These are phyloP conservation scores for Hypericum androsaemum DNA, from an alignment of 345 rosid species.

Conservation along the genomic window DNA sequence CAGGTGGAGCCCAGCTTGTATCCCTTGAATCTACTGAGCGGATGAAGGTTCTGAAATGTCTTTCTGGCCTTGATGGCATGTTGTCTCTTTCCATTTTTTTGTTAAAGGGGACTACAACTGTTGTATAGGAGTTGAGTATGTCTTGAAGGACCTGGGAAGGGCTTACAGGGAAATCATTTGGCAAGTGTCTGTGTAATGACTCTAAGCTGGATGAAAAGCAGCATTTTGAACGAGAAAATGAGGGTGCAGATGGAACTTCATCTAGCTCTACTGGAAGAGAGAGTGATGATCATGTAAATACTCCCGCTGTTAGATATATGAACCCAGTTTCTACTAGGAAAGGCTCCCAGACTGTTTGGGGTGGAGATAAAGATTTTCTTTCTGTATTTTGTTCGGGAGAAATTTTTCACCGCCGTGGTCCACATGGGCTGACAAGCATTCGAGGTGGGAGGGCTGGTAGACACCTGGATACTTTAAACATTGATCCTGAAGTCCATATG, in stretches of 20 bases:
- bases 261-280: slow-evolving; percentile 72
- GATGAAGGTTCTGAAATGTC: slow-evolving; percentile 49
- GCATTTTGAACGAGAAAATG: slow-evolving; percentile 44
- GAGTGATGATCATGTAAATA: slow-evolving; percentile 64
- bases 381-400: slow-evolving; percentile 75
- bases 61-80: slow-evolving; percentile 70
- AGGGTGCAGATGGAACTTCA: slow-evolving; percentile 43
- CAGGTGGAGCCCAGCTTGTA: slow-evolving; percentile 54
- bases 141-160: slow-evolving; percentile 72
- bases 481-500: slow-evolving; percentile 52
- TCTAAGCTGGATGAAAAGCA: slow-evolving; percentile 61
- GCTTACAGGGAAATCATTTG: slow-evolving; percentile 66
- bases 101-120: slow-evolving; percentile 66
- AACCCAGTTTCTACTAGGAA: slow-evolving; percentile 67
- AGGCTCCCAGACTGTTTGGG: slow-evolving; percentile 67
- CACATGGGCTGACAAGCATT: slow-evolving; percentile 72
- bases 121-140: slow-evolving; percentile 75
- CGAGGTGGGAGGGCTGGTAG: slow-evolving; percentile 86
- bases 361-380: slow-evolving; percentile 69
- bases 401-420: slow-evolving; percentile 65
- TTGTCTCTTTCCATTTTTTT: slow-evolving; percentile 67
- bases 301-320: slow-evolving; percentile 61
- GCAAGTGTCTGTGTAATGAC: slow-evolving; percentile 78
- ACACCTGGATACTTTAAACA: slow-evolving; percentile 60
- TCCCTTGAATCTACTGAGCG: slow-evolving; percentile 44